A percentile compares a stretch with the other conserved stretches of the same genome.
phyloP scores from a whole-genome alignment of 2,329 filamentous ascomycete genomes.

The Ceratocystis albifundus region DNA sequence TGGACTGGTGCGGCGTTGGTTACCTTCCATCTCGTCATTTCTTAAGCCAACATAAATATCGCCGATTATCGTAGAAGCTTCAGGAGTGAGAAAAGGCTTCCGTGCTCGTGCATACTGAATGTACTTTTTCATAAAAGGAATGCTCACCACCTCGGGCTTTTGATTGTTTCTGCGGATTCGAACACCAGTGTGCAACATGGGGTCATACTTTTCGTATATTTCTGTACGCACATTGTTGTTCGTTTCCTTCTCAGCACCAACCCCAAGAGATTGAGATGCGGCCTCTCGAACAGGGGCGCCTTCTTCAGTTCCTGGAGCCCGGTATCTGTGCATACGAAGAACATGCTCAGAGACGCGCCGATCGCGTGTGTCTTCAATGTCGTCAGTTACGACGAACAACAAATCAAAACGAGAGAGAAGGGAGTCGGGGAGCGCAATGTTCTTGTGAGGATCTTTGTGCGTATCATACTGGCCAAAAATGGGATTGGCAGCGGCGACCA shows the following conservation, averaged over 20 bases:
- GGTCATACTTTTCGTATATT: constrained; percentile 91
- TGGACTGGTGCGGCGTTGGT: constrained; percentile 83
- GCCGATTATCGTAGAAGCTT: constrained; percentile 82
- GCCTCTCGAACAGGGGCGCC: constrained; percentile 89
- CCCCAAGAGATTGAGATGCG: constrained; percentile 68
- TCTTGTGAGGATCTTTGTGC: constrained; percentile 97
- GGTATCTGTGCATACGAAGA: constrained; percentile 91
- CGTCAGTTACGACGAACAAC: constrained; percentile 92
- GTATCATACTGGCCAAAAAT: constrained; percentile 98
- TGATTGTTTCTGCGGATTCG: constrained; percentile 64
- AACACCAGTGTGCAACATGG: constrained; percentile 89
- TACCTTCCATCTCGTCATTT: constrained; percentile 92
- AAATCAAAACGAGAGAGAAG: constrained; percentile 97
- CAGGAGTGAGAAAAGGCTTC: constrained; percentile 81
- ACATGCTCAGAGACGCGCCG: constrained; percentile 92
- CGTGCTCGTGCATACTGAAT: constrained; percentile 94
- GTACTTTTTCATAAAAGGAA: constrained; percentile 98
- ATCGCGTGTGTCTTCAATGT: constrained; percentile 89
- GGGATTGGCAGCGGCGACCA: constrained; percentile 90
- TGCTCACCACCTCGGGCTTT: constrained; percentile 79
- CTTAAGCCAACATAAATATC: constrained; percentile 82
- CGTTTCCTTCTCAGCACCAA: constrained; percentile 68
- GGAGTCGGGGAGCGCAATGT: constrained; percentile 93
- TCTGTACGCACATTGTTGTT: constrained; percentile 66
- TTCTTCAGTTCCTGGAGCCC: constrained; percentile 83